Base-by-base conservation (phyloP, 1,139 yeast species). In the Geotrichum histeridarum region DNA sequence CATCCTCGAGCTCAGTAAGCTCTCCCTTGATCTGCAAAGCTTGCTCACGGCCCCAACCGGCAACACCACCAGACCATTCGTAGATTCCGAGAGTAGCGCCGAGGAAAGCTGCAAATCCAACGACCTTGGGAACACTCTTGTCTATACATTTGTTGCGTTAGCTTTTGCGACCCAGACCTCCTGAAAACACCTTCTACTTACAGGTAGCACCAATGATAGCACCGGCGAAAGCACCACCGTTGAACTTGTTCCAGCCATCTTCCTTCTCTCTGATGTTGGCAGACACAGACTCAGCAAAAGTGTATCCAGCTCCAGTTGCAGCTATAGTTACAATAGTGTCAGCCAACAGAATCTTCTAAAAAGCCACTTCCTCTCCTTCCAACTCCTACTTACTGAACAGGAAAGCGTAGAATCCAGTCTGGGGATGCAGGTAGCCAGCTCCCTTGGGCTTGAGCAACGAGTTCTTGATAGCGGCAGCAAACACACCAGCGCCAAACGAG, bases 221-320 rank as follows among this genome's bases (percentile, higher is more conserved):
- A 51, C 81, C 81, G 43, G 81, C 79, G 27, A 77, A 67, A 31
- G 75, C 71, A 44, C 82, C 82, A 39, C 84, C 81, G 50, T 69
- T 64, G 57, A 78, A 73, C 53, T 78, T 76, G 63, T 76, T 79
- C 51, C 70, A 61, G 2, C 80, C 75, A 51, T 76, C 77, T 56
- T 73, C 73, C 58, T 69, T 67, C 60, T 73, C 74, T 51, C 78
- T 68, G 55, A 77, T 62, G 62, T 77, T 77, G 51, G 78, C 69
- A 11, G 74, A 54, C 2, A 74, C 71, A 17, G 72, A 63, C 43
- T 73, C 72, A 12, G 68, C 69, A 54, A 75, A 70, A 48, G 70
- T 66, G 65, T 67, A 77, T 18, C 74, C 67, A n/a, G 75, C 69
- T 31, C 76, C 76, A 17, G 66, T 67, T 17, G 69, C 63, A 38